phyloP scores from a whole-genome alignment of 2,329 filamentous ascomycete genomes.

The Trichoderma citrinoviride region DNA sequence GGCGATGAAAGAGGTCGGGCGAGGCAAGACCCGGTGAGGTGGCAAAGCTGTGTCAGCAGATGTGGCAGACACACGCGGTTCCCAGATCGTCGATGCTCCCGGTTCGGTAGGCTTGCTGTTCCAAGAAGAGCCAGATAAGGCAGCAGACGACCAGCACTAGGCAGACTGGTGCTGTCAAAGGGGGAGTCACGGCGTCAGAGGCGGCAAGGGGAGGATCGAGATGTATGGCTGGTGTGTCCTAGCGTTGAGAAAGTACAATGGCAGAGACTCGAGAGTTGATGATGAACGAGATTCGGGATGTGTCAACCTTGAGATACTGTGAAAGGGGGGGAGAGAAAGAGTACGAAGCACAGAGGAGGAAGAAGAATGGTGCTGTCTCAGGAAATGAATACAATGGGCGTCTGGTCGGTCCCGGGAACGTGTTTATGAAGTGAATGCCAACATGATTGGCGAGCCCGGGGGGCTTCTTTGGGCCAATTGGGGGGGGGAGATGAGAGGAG shows the following conservation, averaged over 20 bases:
- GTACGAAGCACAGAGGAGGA: conserved; percentile 3
- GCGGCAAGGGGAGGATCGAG: background rate
- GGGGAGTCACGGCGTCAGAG: background rate
- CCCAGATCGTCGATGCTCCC: background rate
- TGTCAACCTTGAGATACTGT: background rate
- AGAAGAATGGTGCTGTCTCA: conserved; percentile 30
- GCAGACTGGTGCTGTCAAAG: background rate
- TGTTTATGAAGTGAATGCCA: conserved; percentile 31
- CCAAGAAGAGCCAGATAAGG: background rate
- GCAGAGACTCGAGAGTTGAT: background rate
- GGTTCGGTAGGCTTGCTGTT: background rate
- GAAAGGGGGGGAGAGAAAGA: conserved; percentile 19
- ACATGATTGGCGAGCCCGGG: conserved; percentile 38
- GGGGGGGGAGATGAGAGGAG: conserved; percentile 33
- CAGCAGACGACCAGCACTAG: conserved; percentile 2
- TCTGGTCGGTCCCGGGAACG: conserved; percentile 25
- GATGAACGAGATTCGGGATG: background rate
- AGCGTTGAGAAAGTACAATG: conserved; percentile 1
- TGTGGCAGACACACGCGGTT: conserved; percentile 5
- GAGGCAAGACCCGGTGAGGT: conserved; percentile 16
- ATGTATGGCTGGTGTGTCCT: background rate
- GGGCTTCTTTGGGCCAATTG: conserved; percentile 35
- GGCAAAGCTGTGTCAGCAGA: conserved; percentile 19
- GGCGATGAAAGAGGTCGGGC: conserved; percentile 19
- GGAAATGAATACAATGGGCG: conserved; percentile 28